Percentiles rank a stretch among this genome's conserved stretches.
These are phyloP conservation scores for Geotrichum restrictum DNA, from an alignment of 1,139 yeast species.

Conservation along the genomic window DNA sequence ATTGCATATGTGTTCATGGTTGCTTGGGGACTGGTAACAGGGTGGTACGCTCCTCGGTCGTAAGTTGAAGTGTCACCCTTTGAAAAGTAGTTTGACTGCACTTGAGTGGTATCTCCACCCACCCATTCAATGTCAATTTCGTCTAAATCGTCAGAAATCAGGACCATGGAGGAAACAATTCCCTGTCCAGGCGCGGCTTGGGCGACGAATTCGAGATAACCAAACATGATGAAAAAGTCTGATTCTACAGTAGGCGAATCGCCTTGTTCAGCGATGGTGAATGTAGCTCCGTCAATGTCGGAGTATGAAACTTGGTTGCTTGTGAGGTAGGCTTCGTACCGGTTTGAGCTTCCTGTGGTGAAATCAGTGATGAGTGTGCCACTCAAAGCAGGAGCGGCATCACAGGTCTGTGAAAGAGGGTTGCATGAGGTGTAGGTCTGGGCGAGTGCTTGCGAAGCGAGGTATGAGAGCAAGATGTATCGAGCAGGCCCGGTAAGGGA, in stretches of 20 bases:
- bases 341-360: slow-evolving; percentile 21
- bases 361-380: slow-evolving; percentile 21
- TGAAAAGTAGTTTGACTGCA: slow-evolving; percentile 77
- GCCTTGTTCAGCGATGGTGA: slow-evolving; percentile 56
- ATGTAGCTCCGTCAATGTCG: slow-evolving; percentile 52
- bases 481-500: neutral
- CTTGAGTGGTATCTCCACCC: slow-evolving; percentile 67
- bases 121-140: slow-evolving; percentile 84
- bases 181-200: slow-evolving; percentile 75
- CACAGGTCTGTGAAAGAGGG: slow-evolving; percentile 21
- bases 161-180: slow-evolving; percentile 70
- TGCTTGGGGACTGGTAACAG: slow-evolving; percentile 52
- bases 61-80: slow-evolving; percentile 75
- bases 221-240: slow-evolving; percentile 80
- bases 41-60: slow-evolving; percentile 72
- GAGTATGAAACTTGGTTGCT: slow-evolving; percentile 32
- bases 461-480: slow-evolving; percentile 1
- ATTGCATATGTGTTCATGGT: slow-evolving; percentile 71
- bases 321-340: slow-evolving; percentile 31
- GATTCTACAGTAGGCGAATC: slow-evolving; percentile 77
- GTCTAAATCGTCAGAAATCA: slow-evolving; percentile 82
- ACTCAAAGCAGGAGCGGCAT: slow-evolving; percentile 23
- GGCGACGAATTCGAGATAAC: slow-evolving; percentile 67
- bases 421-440: slow-evolving; percentile 31
- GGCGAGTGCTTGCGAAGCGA: slow-evolving; percentile 20